Evolutionary conservation across 2,329 filamentous ascomycete genomes (phyloP), one percentile per base, ranked within the genome.

Genomic region (Pestalotiopsis sp.): DNA sequence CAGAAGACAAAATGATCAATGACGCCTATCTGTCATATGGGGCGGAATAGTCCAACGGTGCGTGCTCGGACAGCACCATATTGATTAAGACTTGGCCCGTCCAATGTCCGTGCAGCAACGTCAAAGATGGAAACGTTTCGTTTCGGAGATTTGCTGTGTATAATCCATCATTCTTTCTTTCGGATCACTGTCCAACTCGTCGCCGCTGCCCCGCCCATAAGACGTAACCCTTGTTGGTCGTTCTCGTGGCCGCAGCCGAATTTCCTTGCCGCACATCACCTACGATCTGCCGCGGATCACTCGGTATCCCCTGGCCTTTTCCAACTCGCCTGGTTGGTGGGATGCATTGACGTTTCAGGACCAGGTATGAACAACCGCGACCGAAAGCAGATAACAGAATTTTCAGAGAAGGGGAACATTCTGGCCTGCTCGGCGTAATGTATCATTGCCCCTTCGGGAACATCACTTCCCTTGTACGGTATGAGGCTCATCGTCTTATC

Each of bases 401-500:
- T 36, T 52, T 49, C 45, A 52, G 45, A 52, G n/a, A n/a, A 52
- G 45, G 45, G 45, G 45, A 9, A 20, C 6, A n/a, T 20, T 12
- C 7, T 20, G 17, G 45, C 45, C 45, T 52, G 45, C 45, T 52
- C 45, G 45, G 45, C 45, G n/a, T 17, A 52, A 9, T 52, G 14
- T 9, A n/a, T 52, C 20, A 52, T 52, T n/a, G 14, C 45, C n/a
- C 45, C 45, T n/a, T 52, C 45, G 7, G 45, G 45, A 52, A 52
- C 45, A 27, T 60, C 57, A 60, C 25, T 60, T 60, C 25, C 57
- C 57, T 17, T 27, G 14, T 60, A 31, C 11, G 57, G 57, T 27
- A 60, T 60, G 57, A 60, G 57, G 57, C 57, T 36, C 57, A 60
- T 27, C 31, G 57, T 60, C 57, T 60, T 36, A 60, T 36, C 57